These are phyloP conservation scores for Syzygium malaccense DNA, from an alignment of 441 rosid genomes.

Conservation along the genomic window DNA sequence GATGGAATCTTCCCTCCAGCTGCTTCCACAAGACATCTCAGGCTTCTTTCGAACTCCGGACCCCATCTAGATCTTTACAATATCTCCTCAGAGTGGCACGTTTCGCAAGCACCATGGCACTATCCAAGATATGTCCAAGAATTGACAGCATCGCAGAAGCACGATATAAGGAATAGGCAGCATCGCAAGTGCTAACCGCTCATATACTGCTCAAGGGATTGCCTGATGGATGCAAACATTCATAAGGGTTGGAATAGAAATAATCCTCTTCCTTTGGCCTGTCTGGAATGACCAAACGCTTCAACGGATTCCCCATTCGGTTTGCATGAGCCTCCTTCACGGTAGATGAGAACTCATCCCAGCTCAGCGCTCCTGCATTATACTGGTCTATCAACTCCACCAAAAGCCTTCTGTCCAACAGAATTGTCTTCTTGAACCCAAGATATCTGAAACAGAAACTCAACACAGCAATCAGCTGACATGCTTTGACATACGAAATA, in stretches of 20 bases:
- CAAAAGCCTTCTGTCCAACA: slow-evolving; percentile 22
- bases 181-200: background rate
- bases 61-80: background rate
- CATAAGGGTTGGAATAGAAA: slow-evolving; percentile 35
- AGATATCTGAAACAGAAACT: slow-evolving; percentile 11
- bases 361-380: slow-evolving; percentile 16
- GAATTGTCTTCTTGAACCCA: slow-evolving; percentile 28
- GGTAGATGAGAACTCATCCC: slow-evolving; percentile 23
- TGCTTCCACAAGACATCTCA: background rate
- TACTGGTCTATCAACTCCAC: slow-evolving; percentile 26
- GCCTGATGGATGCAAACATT: slow-evolving; percentile 16
- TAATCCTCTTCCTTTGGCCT: slow-evolving; percentile 40
- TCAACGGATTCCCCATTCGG: slow-evolving; percentile 21
- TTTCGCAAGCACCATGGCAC: background rate
- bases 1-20: background rate
- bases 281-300: slow-evolving; percentile 21
- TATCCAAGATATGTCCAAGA: background rate
- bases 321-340: slow-evolving; percentile 27
- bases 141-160: background rate
- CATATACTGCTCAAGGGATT: background rate
- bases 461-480: background rate
- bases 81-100: background rate
- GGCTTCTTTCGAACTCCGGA: background rate
- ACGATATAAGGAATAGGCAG: background rate
- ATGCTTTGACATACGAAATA: background rate